A percentile compares a stretch with the other conserved stretches of the same genome.
phyloP scores from a whole-genome alignment of 805 yeast genomes.

The Yamadazyma akitaensis region DNA sequence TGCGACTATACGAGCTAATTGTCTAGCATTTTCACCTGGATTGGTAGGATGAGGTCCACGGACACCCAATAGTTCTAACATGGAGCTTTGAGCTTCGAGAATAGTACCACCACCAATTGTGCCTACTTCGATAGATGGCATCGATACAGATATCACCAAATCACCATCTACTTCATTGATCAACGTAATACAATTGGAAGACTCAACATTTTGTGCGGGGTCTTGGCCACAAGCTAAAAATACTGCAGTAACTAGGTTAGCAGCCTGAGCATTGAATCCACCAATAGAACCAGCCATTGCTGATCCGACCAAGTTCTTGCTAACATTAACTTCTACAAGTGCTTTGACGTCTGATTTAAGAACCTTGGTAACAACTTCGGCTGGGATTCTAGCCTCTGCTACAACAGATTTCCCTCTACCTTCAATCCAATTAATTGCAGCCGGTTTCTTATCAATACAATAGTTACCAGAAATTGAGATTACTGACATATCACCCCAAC shows the following conservation, averaged over 20 bases:
- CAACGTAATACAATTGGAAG: conserved; percentile 94
- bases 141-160: conserved; percentile 89
- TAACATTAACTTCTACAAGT: conserved; percentile 80
- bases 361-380: conserved; percentile 72
- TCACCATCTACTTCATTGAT: conserved; percentile 73
- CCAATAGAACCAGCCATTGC: conserved; percentile 99
- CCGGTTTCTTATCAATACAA: conserved; percentile 96
- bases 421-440: conserved; percentile 98
- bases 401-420: conserved; percentile 98
- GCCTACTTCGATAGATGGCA: conserved; percentile 99
- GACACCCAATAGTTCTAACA: conserved; percentile 91
- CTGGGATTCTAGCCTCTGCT: conserved; percentile 91
- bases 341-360: conserved; percentile 91
- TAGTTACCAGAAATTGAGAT: conserved; percentile 95
- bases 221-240: conserved; percentile 97
- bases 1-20: conserved; percentile 88
- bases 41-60: conserved; percentile 91
- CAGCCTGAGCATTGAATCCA: conserved; percentile 98
- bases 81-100: conserved; percentile 93
- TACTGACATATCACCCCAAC: conserved; percentile 91
- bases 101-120: conserved; percentile 99
- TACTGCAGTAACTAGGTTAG: conserved; percentile 92
- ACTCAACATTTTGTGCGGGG: conserved; percentile 99
- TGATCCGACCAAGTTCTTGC: conserved; percentile 90
- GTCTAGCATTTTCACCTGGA: conserved; percentile 95